A percentile compares a stretch with the other conserved stretches of the same genome.
phyloP scores from a whole-genome alignment of 345 rosid species.

The Dimocarpus longan region DNA sequence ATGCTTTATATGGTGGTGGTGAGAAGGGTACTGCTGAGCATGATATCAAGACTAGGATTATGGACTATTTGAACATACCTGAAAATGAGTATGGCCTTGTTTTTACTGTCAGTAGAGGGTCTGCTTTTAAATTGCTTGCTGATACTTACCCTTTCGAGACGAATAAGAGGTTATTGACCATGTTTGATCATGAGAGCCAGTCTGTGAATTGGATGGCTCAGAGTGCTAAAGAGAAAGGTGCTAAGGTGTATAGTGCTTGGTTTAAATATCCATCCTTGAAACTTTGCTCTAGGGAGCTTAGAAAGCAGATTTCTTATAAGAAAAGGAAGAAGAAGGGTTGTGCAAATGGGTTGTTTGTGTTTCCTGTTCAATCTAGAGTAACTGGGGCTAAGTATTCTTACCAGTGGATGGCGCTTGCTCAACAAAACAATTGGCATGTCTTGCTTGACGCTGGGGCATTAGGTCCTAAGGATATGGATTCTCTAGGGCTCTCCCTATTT shows the following conservation, averaged over 20 bases:
- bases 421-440: conserved; percentile 85
- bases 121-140: conserved; percentile 79
- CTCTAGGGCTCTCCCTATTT: conserved; percentile 79
- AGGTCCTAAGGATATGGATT: conserved; percentile 93
- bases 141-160: conserved; percentile 81
- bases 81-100: conserved; percentile 86
- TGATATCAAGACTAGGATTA: conserved; percentile 77
- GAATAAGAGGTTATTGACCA: conserved; percentile 69
- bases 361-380: conserved; percentile 86
- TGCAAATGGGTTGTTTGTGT: conserved; percentile 77
- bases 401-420: conserved; percentile 91
- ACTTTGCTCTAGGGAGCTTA: conserved; percentile 80
- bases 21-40: conserved; percentile 77
- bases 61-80: conserved; percentile 87
- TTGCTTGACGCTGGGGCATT: conserved; percentile 80
- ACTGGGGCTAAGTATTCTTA: conserved; percentile 85
- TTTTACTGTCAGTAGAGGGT: conserved; percentile 88
- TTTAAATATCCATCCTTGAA: conserved; percentile 88
- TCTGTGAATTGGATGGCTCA: conserved; percentile 92
- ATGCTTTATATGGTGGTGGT: conserved; percentile 80
- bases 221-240: conserved; percentile 84
- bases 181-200: conserved; percentile 96
- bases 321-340: conserved; percentile 79
- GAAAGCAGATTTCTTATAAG: conserved; percentile 70
- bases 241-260: conserved; percentile 82